These are phyloP conservation scores for Platanthera guangdongensis DNA, from an alignment of 106 monocot species.

Conservation along the genomic window DNA sequence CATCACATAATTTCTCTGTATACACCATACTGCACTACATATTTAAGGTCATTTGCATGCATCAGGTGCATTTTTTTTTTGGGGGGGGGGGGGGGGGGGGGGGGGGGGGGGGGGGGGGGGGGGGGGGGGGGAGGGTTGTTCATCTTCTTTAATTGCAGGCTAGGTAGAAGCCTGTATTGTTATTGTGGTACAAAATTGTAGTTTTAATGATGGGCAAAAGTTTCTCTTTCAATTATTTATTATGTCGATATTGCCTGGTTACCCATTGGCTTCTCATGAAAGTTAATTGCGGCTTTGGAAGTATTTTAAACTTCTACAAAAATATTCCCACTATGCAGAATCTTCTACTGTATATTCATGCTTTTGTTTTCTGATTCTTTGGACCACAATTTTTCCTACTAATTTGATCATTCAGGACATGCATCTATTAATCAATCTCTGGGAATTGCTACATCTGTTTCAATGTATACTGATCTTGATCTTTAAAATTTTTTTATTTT, in stretches of 20 bases:
- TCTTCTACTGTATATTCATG: background rate
- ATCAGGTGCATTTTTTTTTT: background rate
- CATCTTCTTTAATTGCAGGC: no score
- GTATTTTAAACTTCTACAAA: no score
- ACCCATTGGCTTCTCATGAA: no score
- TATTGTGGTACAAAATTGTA: no score
- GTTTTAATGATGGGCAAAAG: no score
- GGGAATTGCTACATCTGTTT: background rate
- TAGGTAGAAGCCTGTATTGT: no score
- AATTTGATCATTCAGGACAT: background rate
- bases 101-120: no score
- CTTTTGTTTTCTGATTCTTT: background rate
- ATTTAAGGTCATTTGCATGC: background rate
- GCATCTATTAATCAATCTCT: constrained; percentile 4
- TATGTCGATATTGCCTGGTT: background rate
- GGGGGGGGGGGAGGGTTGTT: no score
- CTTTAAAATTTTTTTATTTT: background rate
- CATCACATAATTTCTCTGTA: background rate
- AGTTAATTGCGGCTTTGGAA: no score
- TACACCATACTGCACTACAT: background rate
- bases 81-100: no score
- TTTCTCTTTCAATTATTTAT: background rate
- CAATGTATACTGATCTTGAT: background rate
- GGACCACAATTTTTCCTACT: background rate
- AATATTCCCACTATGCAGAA: background rate